A percentile compares a stretch with the other conserved stretches of the same genome.
These are phyloP conservation scores for Pharnaceum exiguum DNA, from an alignment of 148 eudicot species.

Conservation along the genomic window DNA sequence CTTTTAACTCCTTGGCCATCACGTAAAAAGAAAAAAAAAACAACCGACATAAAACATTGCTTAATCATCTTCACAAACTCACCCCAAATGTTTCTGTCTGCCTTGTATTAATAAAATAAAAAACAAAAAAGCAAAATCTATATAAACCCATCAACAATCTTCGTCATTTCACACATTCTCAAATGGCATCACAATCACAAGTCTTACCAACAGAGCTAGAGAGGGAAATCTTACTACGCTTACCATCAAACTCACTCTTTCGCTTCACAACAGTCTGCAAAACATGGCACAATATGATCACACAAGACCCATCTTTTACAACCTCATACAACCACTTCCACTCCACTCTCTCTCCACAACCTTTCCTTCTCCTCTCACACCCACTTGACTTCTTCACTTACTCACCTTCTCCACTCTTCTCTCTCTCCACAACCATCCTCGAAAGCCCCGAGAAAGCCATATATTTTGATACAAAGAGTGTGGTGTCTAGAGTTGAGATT, in stretches of 20 bases:
- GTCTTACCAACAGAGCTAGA: slow-evolving; percentile 17
- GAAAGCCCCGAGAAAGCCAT: no score
- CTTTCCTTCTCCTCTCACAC: slow-evolving; percentile 23
- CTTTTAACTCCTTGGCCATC: no score
- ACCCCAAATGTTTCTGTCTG: no score
- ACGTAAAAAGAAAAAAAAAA: no score
- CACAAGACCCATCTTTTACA: background rate
- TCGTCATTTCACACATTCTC: no score
- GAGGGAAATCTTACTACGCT: slow-evolving; percentile 8
- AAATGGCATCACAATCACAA: slow-evolving; percentile 14
- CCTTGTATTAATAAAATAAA: no score
- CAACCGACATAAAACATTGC: no score
- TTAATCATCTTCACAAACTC: no score
- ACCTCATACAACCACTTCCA: background rate
- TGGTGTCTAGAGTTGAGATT: slow-evolving; percentile 15
- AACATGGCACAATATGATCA: slow-evolving; percentile 11
- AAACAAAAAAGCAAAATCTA: no score
- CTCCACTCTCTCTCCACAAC: background rate
- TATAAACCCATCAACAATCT: no score
- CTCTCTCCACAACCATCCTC: background rate
- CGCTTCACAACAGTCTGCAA: slow-evolving; percentile 21
- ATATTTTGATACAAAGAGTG: no score
- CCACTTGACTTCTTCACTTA: background rate
- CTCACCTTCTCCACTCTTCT: slow-evolving; percentile 2
- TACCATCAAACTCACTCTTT: slow-evolving; percentile 24